Evolutionary conservation across 176 grass and related monocot genomes (phyloP).

Genomic region (Saccharum spontaneum): DNA sequence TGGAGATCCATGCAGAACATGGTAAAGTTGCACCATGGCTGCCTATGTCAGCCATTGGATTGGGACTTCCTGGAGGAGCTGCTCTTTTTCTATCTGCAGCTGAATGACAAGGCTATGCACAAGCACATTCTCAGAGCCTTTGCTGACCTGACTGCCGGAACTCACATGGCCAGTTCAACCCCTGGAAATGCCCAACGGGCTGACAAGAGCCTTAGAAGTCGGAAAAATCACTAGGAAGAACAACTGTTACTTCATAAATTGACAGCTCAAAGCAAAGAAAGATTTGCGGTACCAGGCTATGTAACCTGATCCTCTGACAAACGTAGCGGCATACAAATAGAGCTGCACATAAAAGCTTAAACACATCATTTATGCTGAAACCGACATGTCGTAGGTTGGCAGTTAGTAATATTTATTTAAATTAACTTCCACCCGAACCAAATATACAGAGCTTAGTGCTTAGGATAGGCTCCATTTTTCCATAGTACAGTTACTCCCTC

Average conservation of each 20-base stretch:
- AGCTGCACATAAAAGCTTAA: conserved; percentile 3
- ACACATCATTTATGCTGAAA: neutral
- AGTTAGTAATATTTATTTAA: neutral
- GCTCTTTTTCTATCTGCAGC: conserved; percentile 71
- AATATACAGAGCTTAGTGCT: too few species aligned
- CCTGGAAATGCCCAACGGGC: conserved; percentile 1
- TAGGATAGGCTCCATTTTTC: too few species aligned
- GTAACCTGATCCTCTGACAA: neutral
- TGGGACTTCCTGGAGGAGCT: conserved; percentile 92
- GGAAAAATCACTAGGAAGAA: neutral
- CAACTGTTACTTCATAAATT: neutral
- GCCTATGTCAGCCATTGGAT: conserved; percentile 44
- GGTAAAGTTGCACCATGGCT: conserved; percentile 49
- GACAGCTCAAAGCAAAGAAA: neutral
- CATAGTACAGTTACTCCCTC: too few species aligned
- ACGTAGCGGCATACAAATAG: neutral
- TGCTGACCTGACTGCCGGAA: conserved; percentile 52
- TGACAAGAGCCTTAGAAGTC: conserved; percentile 31
- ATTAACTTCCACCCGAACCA: too few species aligned
- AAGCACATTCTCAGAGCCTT: conserved; percentile 75
- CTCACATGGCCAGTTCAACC: neutral
- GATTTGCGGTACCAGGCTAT: neutral
- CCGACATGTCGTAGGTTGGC: neutral
- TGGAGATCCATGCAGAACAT: conserved; percentile 63
- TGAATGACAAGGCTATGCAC: conserved; percentile 75